These are phyloP conservation scores for Chlamydomonas reinhardtii DNA, from an alignment of 163 green algal species.

Conservation along the genomic window DNA sequence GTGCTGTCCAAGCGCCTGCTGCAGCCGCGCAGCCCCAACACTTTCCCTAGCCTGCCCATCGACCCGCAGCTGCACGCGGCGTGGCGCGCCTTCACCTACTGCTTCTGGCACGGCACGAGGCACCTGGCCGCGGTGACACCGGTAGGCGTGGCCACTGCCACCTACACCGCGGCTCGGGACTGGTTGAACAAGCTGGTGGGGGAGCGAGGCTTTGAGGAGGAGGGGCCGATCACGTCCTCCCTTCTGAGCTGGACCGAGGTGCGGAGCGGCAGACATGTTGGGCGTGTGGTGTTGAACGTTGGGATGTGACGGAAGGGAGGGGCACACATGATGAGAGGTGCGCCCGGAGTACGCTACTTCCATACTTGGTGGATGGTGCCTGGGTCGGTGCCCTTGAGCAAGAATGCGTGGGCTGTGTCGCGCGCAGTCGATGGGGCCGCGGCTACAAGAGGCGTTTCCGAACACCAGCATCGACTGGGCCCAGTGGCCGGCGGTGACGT, in stretches of 20 bases:
- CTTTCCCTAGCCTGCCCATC: constrained; percentile 5
- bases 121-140: constrained; percentile 20
- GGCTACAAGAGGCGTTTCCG: constrained; percentile 34
- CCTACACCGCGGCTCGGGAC: constrained; percentile 16
- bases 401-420: neutral
- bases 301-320: no score
- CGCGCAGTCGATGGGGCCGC: constrained; percentile 38
- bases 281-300: no score
- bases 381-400: no score
- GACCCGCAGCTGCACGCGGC: constrained; percentile 33
- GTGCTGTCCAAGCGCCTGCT: constrained; percentile 45
- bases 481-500: constrained; percentile 7
- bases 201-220: constrained; percentile 34
- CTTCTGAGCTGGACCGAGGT: constrained; percentile 41
- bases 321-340: no score
- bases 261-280: neutral
- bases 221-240: constrained; percentile 27
- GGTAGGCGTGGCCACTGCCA: neutral
- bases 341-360: no score
- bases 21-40: constrained; percentile 25
- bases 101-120: constrained; percentile 39
- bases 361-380: no score
- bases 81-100: constrained; percentile 46
- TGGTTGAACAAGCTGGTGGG: constrained; percentile 37
- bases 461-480: constrained; percentile 17